Conservation (phyloP, 2,329 filamentous ascomycete genomes). For the Aspergillus viridinutans region DNA sequence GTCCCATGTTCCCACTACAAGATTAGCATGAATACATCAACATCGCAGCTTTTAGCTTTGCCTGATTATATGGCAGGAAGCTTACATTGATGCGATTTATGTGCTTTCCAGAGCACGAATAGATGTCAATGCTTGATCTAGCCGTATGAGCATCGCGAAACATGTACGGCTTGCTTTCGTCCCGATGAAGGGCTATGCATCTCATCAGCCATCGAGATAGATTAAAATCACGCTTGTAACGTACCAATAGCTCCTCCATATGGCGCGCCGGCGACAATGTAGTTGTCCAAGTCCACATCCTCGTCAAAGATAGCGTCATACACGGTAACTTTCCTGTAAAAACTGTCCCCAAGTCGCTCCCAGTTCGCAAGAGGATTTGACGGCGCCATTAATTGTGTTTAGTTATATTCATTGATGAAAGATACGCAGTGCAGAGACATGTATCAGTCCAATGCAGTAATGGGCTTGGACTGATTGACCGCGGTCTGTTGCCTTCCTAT, state of each 20-base stretch:
- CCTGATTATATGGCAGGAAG: background rate
- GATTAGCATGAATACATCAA: background rate
- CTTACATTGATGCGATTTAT: constrained; percentile 69
- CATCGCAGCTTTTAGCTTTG: background rate
- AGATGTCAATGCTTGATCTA: constrained; percentile 87
- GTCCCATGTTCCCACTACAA: constrained; percentile 78
- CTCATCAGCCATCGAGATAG: constrained; percentile 1
- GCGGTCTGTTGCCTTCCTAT: background rate
- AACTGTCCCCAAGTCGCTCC: constrained; percentile 88
- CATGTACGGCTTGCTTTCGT: constrained; percentile 77
- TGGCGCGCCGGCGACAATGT: constrained; percentile 83
- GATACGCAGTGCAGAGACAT: background rate
- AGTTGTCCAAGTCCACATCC: constrained; percentile 92
- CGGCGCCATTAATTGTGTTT: constrained; percentile 36
- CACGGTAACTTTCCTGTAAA: constrained; percentile 91
- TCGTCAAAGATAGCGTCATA: constrained; percentile 92
- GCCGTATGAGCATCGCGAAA: constrained; percentile 67
- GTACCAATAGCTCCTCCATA: constrained; percentile 91
- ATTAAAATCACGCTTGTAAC: constrained; percentile 15
- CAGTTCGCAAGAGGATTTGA: constrained; percentile 77
- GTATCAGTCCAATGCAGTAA: background rate
- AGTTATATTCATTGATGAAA: background rate
- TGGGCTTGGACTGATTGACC: background rate
- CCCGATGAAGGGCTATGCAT: constrained; percentile 73
- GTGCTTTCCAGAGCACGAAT: constrained; percentile 86